Base-by-base conservation (phyloP, 768 basidiomycete species). In the Lactifluus pinguis region DNA sequence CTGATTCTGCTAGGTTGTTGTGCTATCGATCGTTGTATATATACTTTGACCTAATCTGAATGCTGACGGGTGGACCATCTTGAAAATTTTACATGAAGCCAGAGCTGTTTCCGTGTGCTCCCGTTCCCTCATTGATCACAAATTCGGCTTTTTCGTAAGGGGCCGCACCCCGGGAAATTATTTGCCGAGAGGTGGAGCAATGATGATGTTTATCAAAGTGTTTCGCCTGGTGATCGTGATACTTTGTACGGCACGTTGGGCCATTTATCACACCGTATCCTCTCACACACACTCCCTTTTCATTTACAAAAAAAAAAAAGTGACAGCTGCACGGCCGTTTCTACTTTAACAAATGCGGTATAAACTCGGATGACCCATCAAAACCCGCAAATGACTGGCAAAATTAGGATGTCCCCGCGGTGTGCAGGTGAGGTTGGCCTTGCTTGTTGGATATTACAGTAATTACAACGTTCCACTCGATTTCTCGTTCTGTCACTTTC, bases 21-120 rank as follows among this genome's bases (percentile, higher is more conserved):
- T 44, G 13, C 36, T 62, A 17, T 61, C 41, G 10, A 25, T 55
- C 48, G 54, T 39, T 61, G 60, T 55, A 61, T 38, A 58, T 62
- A 62, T 52, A 51, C 30, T 36, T 51, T 58, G 45, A 47, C 45
- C 21, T 47, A 47, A 47, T 47, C 45, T 47, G 45, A 58, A 53
- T 53, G 39, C 61, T 5, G 13, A 25, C 39, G 11, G 49, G 3
- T 30, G 25, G 17, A 30, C 39, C 9, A 36, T 41, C 17, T 38
- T 17, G 4, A 38, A n/a, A 21, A 4, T 36, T 42, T 55, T 25
- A 1, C 41, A 60, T 7, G 32, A 21, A 48, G 44, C 44, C 19
- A 15, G 36, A 25, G 32, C 32, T 14, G 39, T 44, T 5, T 44
- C 48, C 25, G 15, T 39, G 1, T 32, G 38, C 15, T 42, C 41